Conservation (phyloP, 257 asterid genomes). For the Solanum ossicruentum region DNA sequence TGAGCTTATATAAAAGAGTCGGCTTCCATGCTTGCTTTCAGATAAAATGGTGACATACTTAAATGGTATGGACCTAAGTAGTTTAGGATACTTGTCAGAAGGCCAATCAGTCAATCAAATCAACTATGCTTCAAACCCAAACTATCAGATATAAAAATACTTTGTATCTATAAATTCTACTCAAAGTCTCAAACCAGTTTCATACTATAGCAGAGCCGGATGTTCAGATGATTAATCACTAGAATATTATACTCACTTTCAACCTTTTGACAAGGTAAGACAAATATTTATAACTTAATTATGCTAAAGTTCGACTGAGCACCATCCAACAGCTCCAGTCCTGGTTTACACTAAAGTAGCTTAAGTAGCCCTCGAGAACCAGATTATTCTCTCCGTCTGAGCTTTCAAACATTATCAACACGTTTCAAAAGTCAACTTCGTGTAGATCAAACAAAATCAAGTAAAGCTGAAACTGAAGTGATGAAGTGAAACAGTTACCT, state of each 20-base stretch:
- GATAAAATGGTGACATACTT: neutral
- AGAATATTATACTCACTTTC: neutral
- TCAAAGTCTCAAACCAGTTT: neutral
- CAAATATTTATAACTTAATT: neutral
- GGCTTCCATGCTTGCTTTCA: neutral
- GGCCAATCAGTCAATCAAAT: neutral
- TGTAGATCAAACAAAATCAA: neutral
- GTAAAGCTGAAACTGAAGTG: neutral
- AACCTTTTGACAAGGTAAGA: neutral
- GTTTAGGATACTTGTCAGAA: neutral
- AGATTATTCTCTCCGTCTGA: neutral
- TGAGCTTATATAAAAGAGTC: neutral
- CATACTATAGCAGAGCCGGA: neutral
- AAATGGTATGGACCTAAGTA: neutral
- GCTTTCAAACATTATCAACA: neutral
- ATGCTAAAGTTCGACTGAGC: neutral
- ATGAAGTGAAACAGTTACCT: constrained; percentile 12
- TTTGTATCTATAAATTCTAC: neutral
- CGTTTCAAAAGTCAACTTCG: neutral
- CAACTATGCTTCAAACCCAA: neutral
- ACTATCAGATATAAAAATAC: neutral
- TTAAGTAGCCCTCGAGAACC: neutral
- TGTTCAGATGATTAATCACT: neutral
- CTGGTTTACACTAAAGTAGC: neutral
- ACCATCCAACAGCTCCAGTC: neutral